Base-by-base conservation (phyloP, 306 rosid genomes). In the Trichosanthes cucumerina region DNA sequence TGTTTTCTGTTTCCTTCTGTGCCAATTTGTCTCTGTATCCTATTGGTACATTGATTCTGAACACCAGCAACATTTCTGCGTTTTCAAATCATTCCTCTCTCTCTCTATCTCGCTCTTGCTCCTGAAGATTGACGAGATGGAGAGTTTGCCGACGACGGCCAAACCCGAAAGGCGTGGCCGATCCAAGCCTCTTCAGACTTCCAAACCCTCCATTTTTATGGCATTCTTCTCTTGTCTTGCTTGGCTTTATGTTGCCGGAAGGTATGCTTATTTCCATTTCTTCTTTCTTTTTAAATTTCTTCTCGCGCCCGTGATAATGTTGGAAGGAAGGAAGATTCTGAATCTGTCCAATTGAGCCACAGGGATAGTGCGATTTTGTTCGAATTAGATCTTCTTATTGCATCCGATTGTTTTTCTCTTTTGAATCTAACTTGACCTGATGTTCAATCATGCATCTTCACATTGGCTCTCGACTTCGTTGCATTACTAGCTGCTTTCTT, bases 161-260 rank as follows among this genome's bases (percentile, higher is more conserved):
- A 92, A 93, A 73, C 60, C 85, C 14, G 93, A 86, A 6, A 52
- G 87, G 82, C 88, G 98, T 64, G 86, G 81, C 82, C 88, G 99
- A 91, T 92, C 98, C 71, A 95, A 92, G 89, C 80, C 86, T 47
- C 78, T 80, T 76, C 92, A 77, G 53, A 81, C 93, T 18, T 91
- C 97, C 1, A 95, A 86, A 41, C 93, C 99, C 9, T 91, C 99
- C 1, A 85, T 95, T 23, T 33, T 95, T 28, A 52, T 92, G 85
- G 97, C 97, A 33, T 88, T 95, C 85, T 90, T 91, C 88, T 95
- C 99, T 33, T 95, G 99, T 79, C 89, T 95, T 36, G 99, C 99
- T 47, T 95, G 99, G 99, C 99, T 95, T 34, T 95, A 95, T 83
- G 98, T 95, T 53, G 98, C 98, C 24, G 99, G 99, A 80, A 86